A percentile compares a stretch with the other conserved stretches of the same genome.
Conservation (phyloP, 768 basidiomycete genomes). For the Paxillus involutus region DNA sequence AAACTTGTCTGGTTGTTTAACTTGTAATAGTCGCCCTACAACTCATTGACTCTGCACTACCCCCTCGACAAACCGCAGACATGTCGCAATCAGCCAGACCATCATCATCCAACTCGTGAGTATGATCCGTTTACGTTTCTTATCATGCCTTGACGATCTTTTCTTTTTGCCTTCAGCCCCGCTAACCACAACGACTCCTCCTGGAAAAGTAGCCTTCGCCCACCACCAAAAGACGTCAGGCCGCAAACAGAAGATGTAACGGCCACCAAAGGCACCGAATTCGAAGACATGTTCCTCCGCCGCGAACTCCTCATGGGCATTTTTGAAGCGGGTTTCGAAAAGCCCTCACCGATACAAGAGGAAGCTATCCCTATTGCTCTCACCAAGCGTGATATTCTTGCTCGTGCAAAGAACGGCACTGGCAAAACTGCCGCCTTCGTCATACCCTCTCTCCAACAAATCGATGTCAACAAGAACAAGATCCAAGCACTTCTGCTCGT, state of each 20-base stretch:
- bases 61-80: slow-evolving; percentile 12
- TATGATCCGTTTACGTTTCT: neutral
- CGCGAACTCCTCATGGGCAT: slow-evolving; percentile 99
- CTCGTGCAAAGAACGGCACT: slow-evolving; percentile 95
- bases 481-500: slow-evolving; percentile 97
- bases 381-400: slow-evolving; percentile 90
- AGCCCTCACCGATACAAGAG: slow-evolving; percentile 98
- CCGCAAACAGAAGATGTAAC: slow-evolving; percentile 98
- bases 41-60: slow-evolving; percentile 6
- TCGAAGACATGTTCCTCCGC: slow-evolving; percentile 90
- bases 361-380: slow-evolving; percentile 96
- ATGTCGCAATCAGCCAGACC: slow-evolving; percentile 34
- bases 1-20: slow-evolving; percentile 6
- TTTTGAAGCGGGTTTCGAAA: slow-evolving; percentile 97
- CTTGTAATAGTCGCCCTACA: slow-evolving; percentile 12
- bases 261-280: slow-evolving; percentile 90
- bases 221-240: slow-evolving; percentile 87
- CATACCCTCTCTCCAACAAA: slow-evolving; percentile 92
- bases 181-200: slow-evolving; percentile 31
- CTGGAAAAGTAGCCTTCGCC: slow-evolving; percentile 80
- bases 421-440: slow-evolving; percentile 99
- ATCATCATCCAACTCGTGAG: slow-evolving; percentile 33
- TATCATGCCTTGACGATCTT: slow-evolving; percentile 3
- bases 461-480: slow-evolving; percentile 80
- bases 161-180: slow-evolving; percentile 15